Evolutionary conservation across 768 basidiomycete species (phyloP), one percentile per base, ranked within the genome.

Genomic region (Daedaleopsis sinensis): DNA sequence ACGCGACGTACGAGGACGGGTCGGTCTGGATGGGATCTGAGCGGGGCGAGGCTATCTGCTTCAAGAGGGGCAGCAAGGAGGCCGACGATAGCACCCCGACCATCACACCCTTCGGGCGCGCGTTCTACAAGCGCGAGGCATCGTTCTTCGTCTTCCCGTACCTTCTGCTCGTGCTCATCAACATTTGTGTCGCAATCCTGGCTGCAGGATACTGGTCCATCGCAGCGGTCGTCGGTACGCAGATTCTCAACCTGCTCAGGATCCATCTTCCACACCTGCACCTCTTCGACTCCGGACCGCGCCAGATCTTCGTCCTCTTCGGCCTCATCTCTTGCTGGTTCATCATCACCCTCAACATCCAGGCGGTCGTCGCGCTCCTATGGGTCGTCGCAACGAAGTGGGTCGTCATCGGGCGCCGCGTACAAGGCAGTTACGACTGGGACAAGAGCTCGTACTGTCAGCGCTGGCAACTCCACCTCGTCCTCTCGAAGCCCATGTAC

Each of bases 11-110:
- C 58, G 74, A 71, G 50, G 77, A 79, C 57, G 78, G 78, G 9
- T 79, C 80, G 15, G 78, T 76, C 1, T 82, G 80, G 81, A 77
- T 82, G 62, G 81, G 81, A 19, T 77, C 76, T 59, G 79, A 78
- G 27, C 69, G 69, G 21, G 80, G 79, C 23, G 76, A 78, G 49
- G 78, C 80, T 0, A 70, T 64, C 32, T 64, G 62, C 19, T 64
- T 64, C 62, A 64, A 64, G 62, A 59, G 8, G 35, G 62, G 57
- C 57, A 38, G 51, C 23, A 52, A 52, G 50, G 54, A 63, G 39
- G 49, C 36, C 10, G 62, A 64, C 62, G 55, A 64, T 48, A 44
- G 27, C 23, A 32, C 37, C 8, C 54, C 62, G 18, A 74, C 73
- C 5, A 69, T 65, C 46, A 79, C 78, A 1, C 80, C 80, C 1